Evolutionary conservation across 2,329 filamentous ascomycete genomes (phyloP), one percentile per base, ranked within the genome.

Genomic region (Coniella lustricola): DNA sequence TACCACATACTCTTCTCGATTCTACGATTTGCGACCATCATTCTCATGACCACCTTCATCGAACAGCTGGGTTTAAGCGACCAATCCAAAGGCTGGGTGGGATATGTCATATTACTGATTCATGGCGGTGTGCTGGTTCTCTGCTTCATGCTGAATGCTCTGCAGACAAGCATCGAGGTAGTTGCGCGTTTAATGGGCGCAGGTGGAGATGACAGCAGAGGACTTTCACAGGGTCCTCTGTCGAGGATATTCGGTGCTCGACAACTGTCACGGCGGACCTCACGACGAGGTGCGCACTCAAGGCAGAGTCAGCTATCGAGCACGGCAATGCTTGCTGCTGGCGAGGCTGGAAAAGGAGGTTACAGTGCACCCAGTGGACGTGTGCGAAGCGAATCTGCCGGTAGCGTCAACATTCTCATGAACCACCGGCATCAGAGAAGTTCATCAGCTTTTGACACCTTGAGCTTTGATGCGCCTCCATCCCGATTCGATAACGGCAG

Each of bases 191-290:
- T 93, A 60, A 77, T 86, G 21, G 91, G 91, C 33, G 90, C 87
- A 29, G 93, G 90, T 42, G 85, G 84, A 18, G 85, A 91, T 56
- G 81, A 85, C 56, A 72, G 76, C 34, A 77, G 75, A 44, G 84
- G 84, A 34, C 80, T 85, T 55, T 81, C 82, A 44, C 75, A 88
- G 62, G 91, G 93, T 60, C 91, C 90, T 8, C 74, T 98, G 46
- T 84, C 84, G 57, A 95, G 90, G 68, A 88, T 90, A 39, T 94
- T 96, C 62, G 90, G 90, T 44, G 89, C 90, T 77, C 85, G 90
- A 40, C 90, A 96, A 64, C 73, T 96, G 35, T 87, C 87, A 12
- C 81, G 86, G 54, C 82, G 90, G 42, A 72, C 77, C 54, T 80
- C 79, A 50, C 80, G 80, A 41, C 79, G 78, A 52, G 76, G 74